Conservation (phyloP, 1,139 yeast species). For the Geotrichum bryndzae region DNA sequence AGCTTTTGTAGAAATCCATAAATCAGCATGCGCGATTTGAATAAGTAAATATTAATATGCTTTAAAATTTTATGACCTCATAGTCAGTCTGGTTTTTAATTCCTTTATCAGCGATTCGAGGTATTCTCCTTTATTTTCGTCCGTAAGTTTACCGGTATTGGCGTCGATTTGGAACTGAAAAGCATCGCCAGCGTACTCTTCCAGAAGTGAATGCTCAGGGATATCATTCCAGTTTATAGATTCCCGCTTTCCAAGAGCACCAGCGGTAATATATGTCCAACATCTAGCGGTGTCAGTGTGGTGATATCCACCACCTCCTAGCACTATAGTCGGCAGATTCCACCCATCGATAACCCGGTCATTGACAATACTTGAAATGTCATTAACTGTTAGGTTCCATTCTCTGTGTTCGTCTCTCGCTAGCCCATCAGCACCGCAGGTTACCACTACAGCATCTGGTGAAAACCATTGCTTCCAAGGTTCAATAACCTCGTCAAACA, state of each 20-base stretch:
- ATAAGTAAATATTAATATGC: neutral
- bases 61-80: neutral
- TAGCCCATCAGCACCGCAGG: conserved; percentile 71
- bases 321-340: conserved; percentile 40
- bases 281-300: conserved; percentile 57
- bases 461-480: conserved; percentile 40
- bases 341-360: conserved; percentile 32
- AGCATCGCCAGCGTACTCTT: conserved; percentile 44
- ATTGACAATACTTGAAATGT: conserved; percentile 41
- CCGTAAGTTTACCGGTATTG: conserved; percentile 37
- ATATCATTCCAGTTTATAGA: conserved; percentile 37
- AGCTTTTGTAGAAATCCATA: neutral
- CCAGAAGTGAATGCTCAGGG: conserved; percentile 50
- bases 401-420: conserved; percentile 52
- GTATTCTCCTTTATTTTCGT: conserved; percentile 36
- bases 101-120: conserved; percentile 10
- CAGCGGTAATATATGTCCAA: conserved; percentile 54
- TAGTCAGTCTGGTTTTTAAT: neutral
- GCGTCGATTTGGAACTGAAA: conserved; percentile 48
- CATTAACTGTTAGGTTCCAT: conserved; percentile 62
- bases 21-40: neutral
- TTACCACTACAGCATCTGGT: conserved; percentile 56
- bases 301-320: conserved; percentile 81
- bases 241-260: conserved; percentile 26
- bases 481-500: conserved; percentile 41